Base-by-base conservation (phyloP, 2,329 filamentous ascomycete genomes). In the Pezicula rhizophila region DNA sequence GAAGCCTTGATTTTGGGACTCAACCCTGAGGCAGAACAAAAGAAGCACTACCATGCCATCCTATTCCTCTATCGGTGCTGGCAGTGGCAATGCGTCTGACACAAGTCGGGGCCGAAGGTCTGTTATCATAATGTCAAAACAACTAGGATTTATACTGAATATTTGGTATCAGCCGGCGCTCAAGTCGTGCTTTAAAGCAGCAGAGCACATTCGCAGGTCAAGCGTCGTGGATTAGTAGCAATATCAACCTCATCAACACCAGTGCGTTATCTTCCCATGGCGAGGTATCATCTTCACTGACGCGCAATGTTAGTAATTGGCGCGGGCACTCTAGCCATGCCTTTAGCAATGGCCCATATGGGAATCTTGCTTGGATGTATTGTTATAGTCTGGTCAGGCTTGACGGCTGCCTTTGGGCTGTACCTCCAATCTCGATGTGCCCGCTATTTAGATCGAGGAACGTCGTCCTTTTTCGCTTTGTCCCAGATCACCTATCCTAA, bases 401-500 rank as follows among this genome's bases (percentile, higher is more conserved):
- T 90, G 35, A 93, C 89, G 4, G 84, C 92, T 18, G 89, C 88
- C 42, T 96, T 99, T 62, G 93, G 93, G 18, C 79, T 99, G 28
- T 99, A 97, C 66, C 83, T 99, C 6, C 93, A 99, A 67, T 86
- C 91, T 31, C 83, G 87, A 72, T 97, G 93, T 73, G 87, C 93
- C 5, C 82, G 88, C 65, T 99, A 99, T 66, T 77, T 99, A 55
- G 93, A 97, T 56, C 80, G 89, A 53, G 93, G 93, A 38, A 80
- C 81, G 5, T 81, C 91, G 1, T 96, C 90, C 33, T 99, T 99
- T 72, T 96, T 96, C 64, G 90, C 92, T n/a, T 75, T 99, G 14
- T 96, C 90, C 12, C 92, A 99, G 67, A 81, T 99, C 54, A 97
- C 93, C 5, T 99, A 97, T 62, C 93, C 93, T 1, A 96, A 96